Evolutionary conservation across 345 rosid species (phyloP), one percentile per base, ranked within the genome.

Genomic region (Odontarrhena argentea): DNA sequence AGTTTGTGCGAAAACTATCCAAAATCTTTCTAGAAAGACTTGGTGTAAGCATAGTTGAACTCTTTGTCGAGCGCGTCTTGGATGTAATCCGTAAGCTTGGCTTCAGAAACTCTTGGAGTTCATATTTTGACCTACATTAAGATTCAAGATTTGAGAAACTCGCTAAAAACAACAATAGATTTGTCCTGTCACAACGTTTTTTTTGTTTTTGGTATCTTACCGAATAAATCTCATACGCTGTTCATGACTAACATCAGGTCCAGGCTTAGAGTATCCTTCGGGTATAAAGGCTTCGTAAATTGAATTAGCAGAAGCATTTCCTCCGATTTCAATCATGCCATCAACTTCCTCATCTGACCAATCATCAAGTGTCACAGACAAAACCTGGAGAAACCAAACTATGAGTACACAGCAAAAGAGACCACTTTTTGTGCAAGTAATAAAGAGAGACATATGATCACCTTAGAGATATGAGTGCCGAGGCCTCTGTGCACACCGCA

Each of bases 401-500:
- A 50, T 60, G 46, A 50, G 30, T 32, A 51, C 15, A 51, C 13
- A 53, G 11, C 9, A 53, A 46, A 63, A n/a, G 10, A 52, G 5
- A 49, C 25, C 3, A 8, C 22, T 18, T 5, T 30, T 18, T 4
- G 36, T 50, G 10, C 9, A 42, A 57, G 57, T 37, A 47, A 13
- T 56, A 24, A 60, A 67, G 14, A 36, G 25, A 22, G 30, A 43
- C 15, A 18, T n/a, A 40, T 63, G 46, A 92, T 63, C 50, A 92
- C 97, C 96, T 90, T 93, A 57, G 97, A 79, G 72, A 90, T 83
- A 77, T 93, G 98, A 43, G 85, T 92, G 37, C 98, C 98, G 48
- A 93, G 97, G 83, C 97, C 83, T 81, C 96, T 81, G 76, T 93
- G 98, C 46, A 88, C 78, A 63, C 98, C 97, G 30, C 96, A 90